Base-by-base conservation (phyloP, 441 rosid genomes). In the Gossypium davidsonii region DNA sequence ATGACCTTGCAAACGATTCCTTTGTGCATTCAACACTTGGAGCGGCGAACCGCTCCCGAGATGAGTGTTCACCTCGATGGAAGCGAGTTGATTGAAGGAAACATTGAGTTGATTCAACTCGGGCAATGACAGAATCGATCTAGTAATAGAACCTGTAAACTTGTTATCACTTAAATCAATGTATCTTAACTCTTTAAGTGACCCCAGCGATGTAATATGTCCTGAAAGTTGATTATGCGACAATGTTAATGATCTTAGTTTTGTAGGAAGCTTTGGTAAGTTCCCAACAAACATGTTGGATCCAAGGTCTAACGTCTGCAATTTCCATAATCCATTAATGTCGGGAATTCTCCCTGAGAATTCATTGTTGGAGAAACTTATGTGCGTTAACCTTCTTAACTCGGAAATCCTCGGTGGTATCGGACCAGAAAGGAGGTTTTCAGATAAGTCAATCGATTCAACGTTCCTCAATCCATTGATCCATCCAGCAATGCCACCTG, bases 81-180 rank as follows among this genome's bases (percentile, higher is more conserved):
- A 65, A 61, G 73, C 71, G 52, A 82, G 73, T 42, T 63, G 67
- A 62, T 84, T 82, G 46, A 26, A 48, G 2, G 85, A 82, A 44
- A 80, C 62, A 42, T 85, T 74, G 6, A 80, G 49, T 42, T 14
- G 73, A 15, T 28, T 53, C 44, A 77, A 23, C 18, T 17, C 3
- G 3, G 84, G 77, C 79, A 80, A 61, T 4, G 76, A 51, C 14
- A 80, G 65, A n/a, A 84, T 12, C 39, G 56, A 75, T 14, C 51
- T 67, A 42, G 63, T 39, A 21, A 89, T 70, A 42, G 67, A 18
- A 48, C 88, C 85, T 17, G 86, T 72, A 64, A 89, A 71, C 77
- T 83, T 88, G 84, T 88, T 88, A 46, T 76, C 80, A 73, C 88
- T 83, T 57, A 86, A 63, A 61, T 88, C 87, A 26, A 86, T n/a